A percentile compares a stretch with the other conserved stretches of the same genome.
Evolutionary conservation across 164 flowering plant species (phyloP).

Genomic region (Brasenia schreberi): DNA sequence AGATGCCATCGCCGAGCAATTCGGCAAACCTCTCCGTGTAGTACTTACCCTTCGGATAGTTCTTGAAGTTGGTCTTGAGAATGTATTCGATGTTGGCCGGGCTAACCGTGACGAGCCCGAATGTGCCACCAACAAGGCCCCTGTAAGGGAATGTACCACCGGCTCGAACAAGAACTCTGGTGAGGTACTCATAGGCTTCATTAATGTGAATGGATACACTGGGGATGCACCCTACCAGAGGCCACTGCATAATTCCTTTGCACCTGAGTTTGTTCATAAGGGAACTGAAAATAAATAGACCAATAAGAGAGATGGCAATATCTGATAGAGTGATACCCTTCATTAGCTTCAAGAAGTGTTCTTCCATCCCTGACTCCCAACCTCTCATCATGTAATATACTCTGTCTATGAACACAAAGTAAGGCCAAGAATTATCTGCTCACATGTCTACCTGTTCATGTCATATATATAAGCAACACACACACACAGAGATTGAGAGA

Average conservation of each 20-base stretch:
- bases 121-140: conserved; percentile 27
- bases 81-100: conserved; percentile 58
- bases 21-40: conserved; percentile 47
- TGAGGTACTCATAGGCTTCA: conserved; percentile 30
- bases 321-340: conserved; percentile 18
- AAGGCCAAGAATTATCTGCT: neutral
- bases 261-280: conserved; percentile 20
- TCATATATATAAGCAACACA: too few species aligned
- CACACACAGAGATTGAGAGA: too few species aligned
- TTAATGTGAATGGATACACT: conserved; percentile 20
- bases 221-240: conserved; percentile 49
- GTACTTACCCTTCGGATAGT: conserved; percentile 68
- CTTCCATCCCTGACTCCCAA: neutral
- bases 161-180: conserved; percentile 15
- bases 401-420: neutral
- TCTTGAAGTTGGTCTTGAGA: conserved; percentile 56
- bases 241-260: conserved; percentile 69
- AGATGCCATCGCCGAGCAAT: conserved; percentile 67
- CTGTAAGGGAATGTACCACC: conserved; percentile 39
- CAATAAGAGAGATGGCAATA: conserved; percentile 23
- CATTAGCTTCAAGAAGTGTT: conserved; percentile 2
- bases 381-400: neutral
- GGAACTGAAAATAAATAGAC: conserved; percentile 32
- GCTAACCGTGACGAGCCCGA: conserved; percentile 40
- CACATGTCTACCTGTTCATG: too few species aligned